Conservation (phyloP, 2,329 filamentous ascomycete species). For the Penicillium sp. region DNA sequence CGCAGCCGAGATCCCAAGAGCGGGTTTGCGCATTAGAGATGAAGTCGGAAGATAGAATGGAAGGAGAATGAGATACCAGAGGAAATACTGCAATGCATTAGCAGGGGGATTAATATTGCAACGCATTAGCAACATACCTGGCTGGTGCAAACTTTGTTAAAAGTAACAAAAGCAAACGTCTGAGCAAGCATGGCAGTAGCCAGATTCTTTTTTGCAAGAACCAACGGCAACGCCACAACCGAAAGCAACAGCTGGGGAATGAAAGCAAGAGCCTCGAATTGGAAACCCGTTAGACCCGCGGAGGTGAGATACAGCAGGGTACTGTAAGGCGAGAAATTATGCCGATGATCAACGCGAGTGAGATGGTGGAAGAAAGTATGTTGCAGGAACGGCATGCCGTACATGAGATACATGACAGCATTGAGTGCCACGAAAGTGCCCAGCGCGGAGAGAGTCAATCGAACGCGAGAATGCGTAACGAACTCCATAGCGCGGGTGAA, state of each 20-base stretch:
- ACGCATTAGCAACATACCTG: conserved; percentile 67
- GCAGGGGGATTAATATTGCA: not conserved
- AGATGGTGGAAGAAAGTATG: conserved; percentile 95
- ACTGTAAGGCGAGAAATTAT: conserved; percentile 98
- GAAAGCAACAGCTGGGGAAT: conserved; percentile 84
- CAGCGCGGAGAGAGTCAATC: conserved; percentile 63
- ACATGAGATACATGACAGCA: conserved; percentile 74
- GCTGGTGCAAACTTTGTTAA: conserved; percentile 98
- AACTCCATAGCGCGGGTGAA: conserved; percentile 33
- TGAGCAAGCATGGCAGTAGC: conserved; percentile 87
- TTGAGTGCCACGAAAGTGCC: conserved; percentile 76
- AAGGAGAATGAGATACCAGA: conserved; percentile 95
- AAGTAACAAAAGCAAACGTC: conserved; percentile 95
- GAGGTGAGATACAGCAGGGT: conserved; percentile 86
- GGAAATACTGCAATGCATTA: conserved; percentile 72
- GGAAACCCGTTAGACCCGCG: conserved; percentile 52
- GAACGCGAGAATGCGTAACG: conserved; percentile 44
- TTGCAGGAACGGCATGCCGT: conserved; percentile 78
- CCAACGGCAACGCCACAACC: conserved; percentile 73
- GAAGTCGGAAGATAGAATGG: conserved; percentile 88
- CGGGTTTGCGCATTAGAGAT: conserved; percentile 65
- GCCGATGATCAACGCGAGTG: conserved; percentile 89
- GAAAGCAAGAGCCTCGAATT: conserved; percentile 82
- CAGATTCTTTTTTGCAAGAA: conserved; percentile 79
- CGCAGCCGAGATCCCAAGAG: conserved; percentile 67